Conservation (phyloP, 371 early-diverging fungal genomes). For the Capillidium heterosporum region DNA sequence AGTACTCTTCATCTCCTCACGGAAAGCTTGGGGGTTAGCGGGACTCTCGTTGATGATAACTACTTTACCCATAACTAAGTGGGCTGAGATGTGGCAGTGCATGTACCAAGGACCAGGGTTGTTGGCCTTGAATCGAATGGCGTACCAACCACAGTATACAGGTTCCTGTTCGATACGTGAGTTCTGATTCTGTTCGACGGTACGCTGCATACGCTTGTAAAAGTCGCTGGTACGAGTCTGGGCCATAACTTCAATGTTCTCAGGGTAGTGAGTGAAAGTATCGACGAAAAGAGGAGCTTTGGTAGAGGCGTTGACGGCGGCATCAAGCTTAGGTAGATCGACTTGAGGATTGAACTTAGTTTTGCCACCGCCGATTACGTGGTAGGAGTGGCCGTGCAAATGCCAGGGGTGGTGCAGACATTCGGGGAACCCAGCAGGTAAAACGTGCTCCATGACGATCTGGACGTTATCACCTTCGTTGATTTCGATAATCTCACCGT, state of each 20-base stretch:
- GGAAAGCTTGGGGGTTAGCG: background rate
- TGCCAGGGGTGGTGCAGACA: background rate
- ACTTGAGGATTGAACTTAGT: background rate
- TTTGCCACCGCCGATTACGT: background rate
- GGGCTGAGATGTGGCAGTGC: slow-evolving; percentile 27
- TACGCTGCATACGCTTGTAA: no score
- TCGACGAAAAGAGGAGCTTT: background rate
- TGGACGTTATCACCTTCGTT: background rate
- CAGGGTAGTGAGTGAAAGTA: background rate
- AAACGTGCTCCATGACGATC: background rate
- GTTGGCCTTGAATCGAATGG: slow-evolving; percentile 12
- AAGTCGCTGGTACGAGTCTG: no score
- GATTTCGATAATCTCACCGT: background rate
- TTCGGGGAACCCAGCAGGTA: background rate
- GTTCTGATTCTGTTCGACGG: no score
- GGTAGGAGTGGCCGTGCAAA: slow-evolving; percentile 1
- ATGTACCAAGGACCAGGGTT: slow-evolving; percentile 31
- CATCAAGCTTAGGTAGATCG: background rate
- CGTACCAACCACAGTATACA: background rate
- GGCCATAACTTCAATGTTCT: no score
- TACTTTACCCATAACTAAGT: slow-evolving; percentile 25
- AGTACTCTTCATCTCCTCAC: no score
- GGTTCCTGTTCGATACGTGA: no score
- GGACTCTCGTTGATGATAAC: slow-evolving; percentile 6
- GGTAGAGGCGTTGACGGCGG: background rate